Base-by-base conservation (phyloP, 768 basidiomycete species). In the Aureoboletus auriporus region DNA sequence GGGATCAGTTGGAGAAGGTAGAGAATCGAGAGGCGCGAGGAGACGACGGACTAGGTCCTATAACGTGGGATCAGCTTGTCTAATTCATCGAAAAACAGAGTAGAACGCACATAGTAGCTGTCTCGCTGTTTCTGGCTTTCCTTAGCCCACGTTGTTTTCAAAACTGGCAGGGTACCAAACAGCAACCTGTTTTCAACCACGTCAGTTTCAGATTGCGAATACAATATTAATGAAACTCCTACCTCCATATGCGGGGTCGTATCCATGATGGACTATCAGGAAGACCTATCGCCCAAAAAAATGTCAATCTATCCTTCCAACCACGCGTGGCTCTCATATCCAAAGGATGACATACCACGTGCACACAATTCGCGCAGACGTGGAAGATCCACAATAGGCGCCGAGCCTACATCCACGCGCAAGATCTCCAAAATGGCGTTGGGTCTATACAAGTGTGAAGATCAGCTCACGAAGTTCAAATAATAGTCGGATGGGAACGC, bases 221-320 rank as follows among this genome's bases (percentile, higher is more conserved):
- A 38, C 20, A 10, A 41, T 16, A 34, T 20, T 30, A 12, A 23
- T n/a, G 3, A 31, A 23, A 16, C 26, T 38, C 82, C 62, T 52
- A 86, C 88, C 79, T 86, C 88, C 88, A 90, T 57, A 86, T 73
- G 37, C 84, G 75, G 27, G 87, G 84, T 36, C 88, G 77, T 53
- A 89, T 71, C 85, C 86, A 89, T 5, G 75, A 68, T 37, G 88
- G 88, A 56, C 84, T 75, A 55, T 86, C 79, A 42, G 87, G 84
- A 39, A 89, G 76, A 49, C 87, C 87, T 89, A 51, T 28, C 14
- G 33, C 39, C 39, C 27, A 50, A 28, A 39, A 4, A 44, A 39
- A 39, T 1, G 23, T 56, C 39, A 55, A 27, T 44, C 12, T 14
- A 31, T 26, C 12, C 6, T 47, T n/a, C 12, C 14, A 5, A 28